Base-by-base conservation (phyloP, 192 early-diverging fungal genomes). In the Entomortierella lignicola region DNA sequence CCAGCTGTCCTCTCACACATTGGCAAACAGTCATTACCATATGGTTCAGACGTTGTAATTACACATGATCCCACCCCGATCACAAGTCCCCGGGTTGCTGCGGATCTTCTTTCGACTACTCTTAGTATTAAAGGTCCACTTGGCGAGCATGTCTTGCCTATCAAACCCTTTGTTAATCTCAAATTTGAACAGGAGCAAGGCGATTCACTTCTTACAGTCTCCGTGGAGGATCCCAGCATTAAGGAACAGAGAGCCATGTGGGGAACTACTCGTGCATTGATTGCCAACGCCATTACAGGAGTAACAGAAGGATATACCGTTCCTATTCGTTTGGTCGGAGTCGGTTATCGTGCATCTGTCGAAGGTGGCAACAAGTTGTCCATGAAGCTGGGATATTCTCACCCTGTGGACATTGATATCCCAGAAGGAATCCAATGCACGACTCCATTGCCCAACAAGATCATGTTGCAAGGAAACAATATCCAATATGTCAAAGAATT, bases 241-340 rank as follows among this genome's bases (percentile, higher is more conserved):
- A 91, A 92, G 71, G 85, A 90, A 51, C 96, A 99, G 81, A 72
- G 88, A 61, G 83, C 89, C 59, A 97, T 99, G 95, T 99, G 98
- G 98, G 98, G 98, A 51, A 99, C 98, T 4, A 95, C 96, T 7
- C 87, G 96, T 30, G 91, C 94, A n/a, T 82, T 96, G 43, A 89
- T 97, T 34, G 88, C 90, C 51, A 95, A 94, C 79, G 91, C 92
- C 63, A 91, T 99, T 32, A 83, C 82, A 26, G 98, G 98, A 15
- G 98, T 99, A 2, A 88, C 90, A 8, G 96, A 98, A 63, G 98
- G 96, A 5, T 95, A 90, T 80, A 90, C 83, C 7, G 88, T 96
- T 0, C 91, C 94, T 5, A 69, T 99, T 29, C 88, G 92, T 63
- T 82, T 99, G 42, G 92, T 94, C 8, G 98, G 98, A 43, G 96